Conservation (phyloP, 2,329 filamentous ascomycete genomes). For the Corynespora cassiicola region DNA sequence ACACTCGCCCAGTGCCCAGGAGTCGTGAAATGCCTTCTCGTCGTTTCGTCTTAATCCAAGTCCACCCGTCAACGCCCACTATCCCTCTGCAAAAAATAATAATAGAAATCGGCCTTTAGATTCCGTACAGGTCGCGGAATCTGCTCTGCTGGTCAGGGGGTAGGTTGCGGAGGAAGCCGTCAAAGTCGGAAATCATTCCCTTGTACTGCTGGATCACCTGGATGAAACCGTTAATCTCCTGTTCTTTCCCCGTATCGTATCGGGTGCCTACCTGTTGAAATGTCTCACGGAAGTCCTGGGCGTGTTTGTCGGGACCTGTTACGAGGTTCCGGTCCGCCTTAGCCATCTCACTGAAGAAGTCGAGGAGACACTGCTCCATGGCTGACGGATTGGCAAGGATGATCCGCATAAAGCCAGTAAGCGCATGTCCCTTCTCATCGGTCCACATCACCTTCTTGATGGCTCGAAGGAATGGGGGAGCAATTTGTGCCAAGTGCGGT, state of each 20-base stretch:
- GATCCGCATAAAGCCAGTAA: conserved; percentile 86
- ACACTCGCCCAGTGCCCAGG: too few relatives aligned
- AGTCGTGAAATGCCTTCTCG: not conserved
- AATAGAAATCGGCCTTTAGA: conserved; percentile 30
- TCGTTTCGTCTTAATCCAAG: too few relatives aligned
- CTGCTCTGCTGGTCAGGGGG: conserved; percentile 51
- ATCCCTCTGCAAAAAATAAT: conserved; percentile 23
- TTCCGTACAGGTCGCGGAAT: conserved; percentile 51
- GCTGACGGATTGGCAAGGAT: conserved; percentile 87
- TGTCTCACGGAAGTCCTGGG: conserved; percentile 69
- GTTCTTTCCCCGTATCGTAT: not conserved
- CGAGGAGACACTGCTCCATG: conserved; percentile 83
- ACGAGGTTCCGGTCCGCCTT: conserved; percentile 65
- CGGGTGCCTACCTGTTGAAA: conserved; percentile 76
- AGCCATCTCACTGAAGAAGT: conserved; percentile 86
- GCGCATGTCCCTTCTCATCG: conserved; percentile 92
- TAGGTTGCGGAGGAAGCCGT: conserved; percentile 56
- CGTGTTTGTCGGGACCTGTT: conserved; percentile 64
- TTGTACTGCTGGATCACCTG: conserved; percentile 62
- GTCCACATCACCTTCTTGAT: conserved; percentile 87
- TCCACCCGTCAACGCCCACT: conserved; percentile 39
- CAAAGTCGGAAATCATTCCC: conserved; percentile 61
- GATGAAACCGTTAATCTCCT: conserved; percentile 20
- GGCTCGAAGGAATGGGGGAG: conserved; percentile 78
- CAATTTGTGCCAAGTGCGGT: conserved; percentile 79